Conservation (phyloP, 345 rosid species). For the Populus alba region DNA sequence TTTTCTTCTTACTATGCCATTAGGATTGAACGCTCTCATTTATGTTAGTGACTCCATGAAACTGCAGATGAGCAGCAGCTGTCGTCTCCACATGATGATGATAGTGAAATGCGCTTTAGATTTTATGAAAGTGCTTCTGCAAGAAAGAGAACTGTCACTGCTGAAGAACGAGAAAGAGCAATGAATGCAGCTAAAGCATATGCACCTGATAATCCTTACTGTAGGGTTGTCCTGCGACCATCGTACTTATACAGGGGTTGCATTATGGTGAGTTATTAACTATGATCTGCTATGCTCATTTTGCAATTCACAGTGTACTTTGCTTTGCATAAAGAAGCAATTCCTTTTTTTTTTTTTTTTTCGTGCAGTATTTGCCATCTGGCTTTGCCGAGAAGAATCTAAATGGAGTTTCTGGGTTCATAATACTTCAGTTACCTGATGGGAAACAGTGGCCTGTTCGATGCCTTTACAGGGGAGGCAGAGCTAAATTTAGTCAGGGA, state of each 20-base stretch:
- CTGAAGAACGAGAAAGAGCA: slow-evolving; percentile 74
- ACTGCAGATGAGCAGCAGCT: slow-evolving; percentile 42
- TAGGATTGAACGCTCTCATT: slow-evolving; percentile 16
- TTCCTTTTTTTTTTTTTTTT: slow-evolving; percentile 1
- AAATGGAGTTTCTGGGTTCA: slow-evolving; percentile 78
- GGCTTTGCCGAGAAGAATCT: slow-evolving; percentile 80
- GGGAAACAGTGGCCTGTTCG: slow-evolving; percentile 90
- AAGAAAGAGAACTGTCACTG: slow-evolving; percentile 70
- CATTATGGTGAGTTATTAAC: slow-evolving; percentile 60
- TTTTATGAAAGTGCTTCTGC: slow-evolving; percentile 80
- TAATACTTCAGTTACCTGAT: slow-evolving; percentile 70
- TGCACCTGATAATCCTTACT: slow-evolving; percentile 75
- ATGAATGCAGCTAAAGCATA: slow-evolving; percentile 75
- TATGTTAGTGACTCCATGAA: slow-evolving; percentile 10
- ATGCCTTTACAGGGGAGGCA: slow-evolving; percentile 77
- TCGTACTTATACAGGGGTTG: slow-evolving; percentile 78
- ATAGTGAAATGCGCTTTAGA: slow-evolving; percentile 48
- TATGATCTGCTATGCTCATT: background rate
- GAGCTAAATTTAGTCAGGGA: slow-evolving; percentile 83
- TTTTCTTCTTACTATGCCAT: background rate
- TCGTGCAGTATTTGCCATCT: slow-evolving; percentile 73
- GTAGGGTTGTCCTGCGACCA: slow-evolving; percentile 81
- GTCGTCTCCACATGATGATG: slow-evolving; percentile 42
- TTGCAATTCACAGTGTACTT: background rate
- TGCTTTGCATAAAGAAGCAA: background rate